Evolutionary conservation across 495 filamentous ascomycete genomes (phyloP).

Genomic region (Lichina pygmaea): DNA sequence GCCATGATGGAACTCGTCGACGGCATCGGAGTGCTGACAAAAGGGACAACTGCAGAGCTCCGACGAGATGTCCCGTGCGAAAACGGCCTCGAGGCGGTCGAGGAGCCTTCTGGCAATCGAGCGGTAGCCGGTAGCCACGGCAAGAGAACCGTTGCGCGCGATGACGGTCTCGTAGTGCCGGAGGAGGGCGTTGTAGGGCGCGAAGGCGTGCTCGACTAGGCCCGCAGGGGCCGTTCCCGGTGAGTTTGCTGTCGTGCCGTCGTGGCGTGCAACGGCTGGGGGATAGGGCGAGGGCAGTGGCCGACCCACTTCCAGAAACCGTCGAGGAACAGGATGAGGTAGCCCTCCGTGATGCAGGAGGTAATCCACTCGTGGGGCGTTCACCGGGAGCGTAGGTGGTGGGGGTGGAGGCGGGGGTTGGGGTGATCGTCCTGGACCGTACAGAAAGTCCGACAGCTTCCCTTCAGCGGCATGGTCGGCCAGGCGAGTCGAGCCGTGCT

Average conservation of each 20-base stretch:
- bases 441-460: not conserved
- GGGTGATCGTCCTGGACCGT: constrained; percentile 11
- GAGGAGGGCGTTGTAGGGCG: constrained; percentile 50
- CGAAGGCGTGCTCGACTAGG: constrained; percentile 42
- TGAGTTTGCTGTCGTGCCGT: constrained; percentile 21
- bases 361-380: constrained; percentile 68
- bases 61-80: constrained; percentile 66
- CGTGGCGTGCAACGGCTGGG: constrained; percentile 17
- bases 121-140: constrained; percentile 85
- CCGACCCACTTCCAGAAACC: constrained; percentile 25
- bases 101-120: constrained; percentile 78
- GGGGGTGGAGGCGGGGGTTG: constrained; percentile 60
- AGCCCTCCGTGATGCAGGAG: constrained; percentile 68
- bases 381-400: constrained; percentile 36
- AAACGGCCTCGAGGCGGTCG: constrained; percentile 83
- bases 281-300: not conserved
- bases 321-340: constrained; percentile 31
- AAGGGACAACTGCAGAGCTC: constrained; percentile 58
- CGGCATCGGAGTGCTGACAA: constrained; percentile 31
- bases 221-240: constrained; percentile 12
- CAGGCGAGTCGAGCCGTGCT: constrained; percentile 2
- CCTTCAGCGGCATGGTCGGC: not conserved
- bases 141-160: constrained; percentile 57
- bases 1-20: constrained; percentile 28
- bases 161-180: constrained; percentile 71